Conservation (phyloP, 2,329 filamentous ascomycete species). For the Fusarium begoniae region DNA sequence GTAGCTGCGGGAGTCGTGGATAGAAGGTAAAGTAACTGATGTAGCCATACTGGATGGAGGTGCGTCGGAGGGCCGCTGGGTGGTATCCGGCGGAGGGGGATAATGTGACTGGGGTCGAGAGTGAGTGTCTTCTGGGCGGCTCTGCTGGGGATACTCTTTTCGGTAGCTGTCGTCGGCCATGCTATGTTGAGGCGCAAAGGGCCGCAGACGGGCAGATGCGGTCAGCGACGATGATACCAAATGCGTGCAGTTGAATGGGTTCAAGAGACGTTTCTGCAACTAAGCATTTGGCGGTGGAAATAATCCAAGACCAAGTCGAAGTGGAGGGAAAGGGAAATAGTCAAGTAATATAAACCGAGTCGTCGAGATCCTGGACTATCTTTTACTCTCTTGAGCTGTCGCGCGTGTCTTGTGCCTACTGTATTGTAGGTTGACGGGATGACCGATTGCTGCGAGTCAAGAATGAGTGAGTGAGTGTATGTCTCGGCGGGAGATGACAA, state of each 20-base stretch:
- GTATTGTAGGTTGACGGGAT: slow-evolving; percentile 20
- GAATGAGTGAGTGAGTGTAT: slow-evolving; percentile 31
- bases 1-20: slow-evolving; percentile 57
- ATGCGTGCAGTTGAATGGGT: slow-evolving; percentile 8
- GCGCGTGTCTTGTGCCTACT: slow-evolving; percentile 3
- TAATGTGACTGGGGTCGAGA: slow-evolving; percentile 54
- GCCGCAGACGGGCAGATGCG: slow-evolving; percentile 40
- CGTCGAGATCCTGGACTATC: slow-evolving; percentile 4
- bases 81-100: slow-evolving; percentile 52
- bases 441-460: slow-evolving; percentile 32
- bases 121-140: slow-evolving; percentile 51
- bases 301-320: slow-evolving; percentile 1
- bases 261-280: slow-evolving; percentile 22
- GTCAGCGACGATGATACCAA: slow-evolving; percentile 28
- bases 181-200: slow-evolving; percentile 44
- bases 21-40: slow-evolving; percentile 59
- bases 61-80: slow-evolving; percentile 45
- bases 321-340: not conserved
- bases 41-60: slow-evolving; percentile 53
- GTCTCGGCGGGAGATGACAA: slow-evolving; percentile 41
- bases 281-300: slow-evolving; percentile 33
- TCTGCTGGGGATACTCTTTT: slow-evolving; percentile 50
- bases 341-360: slow-evolving; percentile 13
- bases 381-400: slow-evolving; percentile 1
- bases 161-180: slow-evolving; percentile 53